Conservation (phyloP, 1,284 basidiomycete species). For the Pholiota adiposa region DNA sequence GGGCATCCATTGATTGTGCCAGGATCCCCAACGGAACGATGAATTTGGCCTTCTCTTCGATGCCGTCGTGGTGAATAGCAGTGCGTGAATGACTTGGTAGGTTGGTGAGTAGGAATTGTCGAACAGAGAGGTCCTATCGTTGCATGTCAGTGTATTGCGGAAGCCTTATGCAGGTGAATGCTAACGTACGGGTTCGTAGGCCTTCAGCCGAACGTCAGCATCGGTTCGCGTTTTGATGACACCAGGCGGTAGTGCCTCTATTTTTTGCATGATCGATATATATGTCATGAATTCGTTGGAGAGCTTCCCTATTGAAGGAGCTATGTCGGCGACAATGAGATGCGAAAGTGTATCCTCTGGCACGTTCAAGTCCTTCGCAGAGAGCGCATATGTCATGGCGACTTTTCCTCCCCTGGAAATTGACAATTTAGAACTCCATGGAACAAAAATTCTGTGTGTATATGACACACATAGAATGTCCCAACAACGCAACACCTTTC, state of each 20-base stretch:
- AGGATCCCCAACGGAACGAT: conserved; percentile 75
- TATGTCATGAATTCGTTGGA: conserved; percentile 73
- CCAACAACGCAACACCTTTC: conserved; percentile 70
- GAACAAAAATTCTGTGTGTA: neutral
- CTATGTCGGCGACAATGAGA: conserved; percentile 83
- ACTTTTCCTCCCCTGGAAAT: conserved; percentile 84
- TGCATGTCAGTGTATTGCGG: neutral
- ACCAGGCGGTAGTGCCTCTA: conserved; percentile 27
- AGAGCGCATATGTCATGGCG: conserved; percentile 79
- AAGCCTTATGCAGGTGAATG: neutral
- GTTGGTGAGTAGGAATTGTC: conserved; percentile 86
- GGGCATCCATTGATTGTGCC: conserved; percentile 58
- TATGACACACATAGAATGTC: conserved; percentile 79
- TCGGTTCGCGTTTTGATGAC: conserved; percentile 28
- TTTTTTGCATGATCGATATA: conserved; percentile 48
- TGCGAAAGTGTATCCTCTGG: conserved; percentile 50
- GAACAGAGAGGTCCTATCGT: conserved; percentile 65
- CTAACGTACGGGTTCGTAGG: conserved; percentile 22
- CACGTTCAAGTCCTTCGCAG: conserved; percentile 38
- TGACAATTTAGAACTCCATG: neutral
- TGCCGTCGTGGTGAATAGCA: conserved; percentile 28
- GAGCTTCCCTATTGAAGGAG: conserved; percentile 66
- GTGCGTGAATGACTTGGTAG: conserved; percentile 35
- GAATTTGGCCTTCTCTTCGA: conserved; percentile 52
- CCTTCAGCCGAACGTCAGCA: conserved; percentile 24